phyloP scores from a whole-genome alignment of 139 green algal genomes.

The Gonium pectorale region DNA sequence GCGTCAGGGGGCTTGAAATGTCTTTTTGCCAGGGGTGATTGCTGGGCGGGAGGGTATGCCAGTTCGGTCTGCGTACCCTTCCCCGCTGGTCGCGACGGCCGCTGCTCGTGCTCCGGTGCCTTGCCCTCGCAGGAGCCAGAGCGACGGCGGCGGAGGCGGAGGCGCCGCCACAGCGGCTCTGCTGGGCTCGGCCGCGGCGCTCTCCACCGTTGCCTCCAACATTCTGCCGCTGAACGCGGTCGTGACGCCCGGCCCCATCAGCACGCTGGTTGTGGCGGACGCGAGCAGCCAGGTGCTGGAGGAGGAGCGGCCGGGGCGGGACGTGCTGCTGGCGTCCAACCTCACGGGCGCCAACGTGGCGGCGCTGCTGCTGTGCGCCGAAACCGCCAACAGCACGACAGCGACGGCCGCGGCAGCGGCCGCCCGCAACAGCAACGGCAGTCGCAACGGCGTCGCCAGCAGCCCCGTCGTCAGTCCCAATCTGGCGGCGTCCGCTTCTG shows the following conservation, averaged over 20 bases:
- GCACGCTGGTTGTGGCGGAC: neutral
- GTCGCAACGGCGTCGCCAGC: neutral
- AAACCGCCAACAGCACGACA: neutral
- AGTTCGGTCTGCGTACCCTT: too few species aligned
- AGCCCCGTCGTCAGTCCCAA: neutral
- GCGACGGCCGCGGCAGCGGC: neutral
- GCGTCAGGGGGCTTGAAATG: too few species aligned
- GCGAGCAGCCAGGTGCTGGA: conserved; percentile 21
- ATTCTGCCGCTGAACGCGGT: neutral
- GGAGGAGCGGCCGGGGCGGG: conserved; percentile 14
- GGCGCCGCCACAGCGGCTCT: too few species aligned
- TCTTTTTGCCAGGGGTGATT: too few species aligned
- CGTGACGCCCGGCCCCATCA: neutral
- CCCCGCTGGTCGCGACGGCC: too few species aligned
- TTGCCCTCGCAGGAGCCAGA: too few species aligned
- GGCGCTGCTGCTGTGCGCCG: conserved; percentile 5
- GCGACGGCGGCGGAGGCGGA: too few species aligned
- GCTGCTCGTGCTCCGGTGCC: too few species aligned
- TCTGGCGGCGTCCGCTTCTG: neutral
- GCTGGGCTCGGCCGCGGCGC: too few species aligned
- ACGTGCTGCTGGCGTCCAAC: conserved; percentile 39
- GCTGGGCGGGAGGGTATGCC: too few species aligned
- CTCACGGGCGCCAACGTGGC: conserved; percentile 1
- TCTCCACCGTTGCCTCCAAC: neutral
- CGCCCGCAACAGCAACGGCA: neutral